Evolutionary conservation across 2,329 filamentous ascomycete genomes (phyloP).

Genomic region (Cercospora sp.): DNA sequence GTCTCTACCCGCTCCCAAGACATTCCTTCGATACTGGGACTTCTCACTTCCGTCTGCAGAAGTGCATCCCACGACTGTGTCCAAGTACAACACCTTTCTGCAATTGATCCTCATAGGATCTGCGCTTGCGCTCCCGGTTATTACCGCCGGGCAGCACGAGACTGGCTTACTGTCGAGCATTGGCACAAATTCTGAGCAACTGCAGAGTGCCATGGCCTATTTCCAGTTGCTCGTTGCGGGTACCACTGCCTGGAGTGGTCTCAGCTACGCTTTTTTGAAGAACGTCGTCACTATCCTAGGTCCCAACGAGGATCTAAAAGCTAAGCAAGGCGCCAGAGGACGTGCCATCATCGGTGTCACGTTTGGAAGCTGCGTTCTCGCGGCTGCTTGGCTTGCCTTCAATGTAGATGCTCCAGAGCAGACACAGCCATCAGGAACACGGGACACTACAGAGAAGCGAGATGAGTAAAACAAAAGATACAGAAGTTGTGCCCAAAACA

Average conservation of each 20-base stretch:
- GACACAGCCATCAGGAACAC: not conserved
- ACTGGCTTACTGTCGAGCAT: conserved; percentile 28
- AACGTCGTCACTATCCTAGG: conserved; percentile 85
- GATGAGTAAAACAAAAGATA: not conserved
- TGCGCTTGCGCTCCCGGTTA: conserved; percentile 75
- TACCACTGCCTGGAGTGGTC: conserved; percentile 90
- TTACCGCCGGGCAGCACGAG: conserved; percentile 43
- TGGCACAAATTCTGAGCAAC: conserved; percentile 27
- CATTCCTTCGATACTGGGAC: conserved; percentile 91
- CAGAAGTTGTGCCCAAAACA: not conserved
- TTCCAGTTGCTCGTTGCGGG: conserved; percentile 77
- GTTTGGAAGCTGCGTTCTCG: conserved; percentile 47
- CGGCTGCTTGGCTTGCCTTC: conserved; percentile 39
- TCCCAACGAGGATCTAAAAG: conserved; percentile 48
- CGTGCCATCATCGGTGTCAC: conserved; percentile 50
- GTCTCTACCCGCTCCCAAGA: conserved; percentile 89
- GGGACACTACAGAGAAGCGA: not conserved
- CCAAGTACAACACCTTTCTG: conserved; percentile 88
- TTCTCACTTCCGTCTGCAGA: conserved; percentile 87
- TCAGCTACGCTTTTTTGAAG: conserved; percentile 88
- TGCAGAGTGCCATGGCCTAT: conserved; percentile 39
- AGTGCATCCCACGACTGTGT: conserved; percentile 78
- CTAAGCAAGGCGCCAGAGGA: conserved; percentile 50
- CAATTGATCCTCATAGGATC: conserved; percentile 84
- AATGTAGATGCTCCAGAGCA: conserved; percentile 23